Evolutionary conservation across 441 rosid genomes (phyloP).

Genomic region (Croton setiger): DNA sequence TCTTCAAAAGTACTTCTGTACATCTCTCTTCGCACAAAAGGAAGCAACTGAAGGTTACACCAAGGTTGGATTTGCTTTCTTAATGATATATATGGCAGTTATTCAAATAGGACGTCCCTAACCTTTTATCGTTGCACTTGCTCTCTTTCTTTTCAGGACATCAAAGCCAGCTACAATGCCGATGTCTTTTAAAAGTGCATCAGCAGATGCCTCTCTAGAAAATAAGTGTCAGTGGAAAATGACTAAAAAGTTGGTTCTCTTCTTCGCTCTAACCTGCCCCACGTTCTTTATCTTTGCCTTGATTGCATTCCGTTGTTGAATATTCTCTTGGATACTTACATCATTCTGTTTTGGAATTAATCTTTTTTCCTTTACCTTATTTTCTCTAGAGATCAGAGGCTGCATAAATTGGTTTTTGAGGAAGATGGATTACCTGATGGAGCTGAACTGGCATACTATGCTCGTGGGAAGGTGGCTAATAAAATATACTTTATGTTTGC

Average conservation of each 20-base stretch:
- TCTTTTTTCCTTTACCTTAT: constrained; percentile 19
- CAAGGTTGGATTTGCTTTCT: constrained; percentile 24
- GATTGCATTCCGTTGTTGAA: constrained; percentile 19
- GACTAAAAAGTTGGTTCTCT: constrained; percentile 41
- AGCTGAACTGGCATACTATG: constrained; percentile 75
- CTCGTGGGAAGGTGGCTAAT: constrained; percentile 64
- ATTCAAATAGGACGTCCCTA: neutral
- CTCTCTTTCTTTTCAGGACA: constrained; percentile 40
- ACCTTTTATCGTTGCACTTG: constrained; percentile 4
- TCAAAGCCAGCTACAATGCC: constrained; percentile 33
- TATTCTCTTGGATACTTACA: constrained; percentile 7
- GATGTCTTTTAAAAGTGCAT: constrained; percentile 31
- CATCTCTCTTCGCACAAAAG: constrained; percentile 38
- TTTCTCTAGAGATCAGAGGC: constrained; percentile 58
- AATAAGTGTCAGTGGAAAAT: constrained; percentile 51
- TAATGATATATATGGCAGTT: neutral
- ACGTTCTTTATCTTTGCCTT: neutral
- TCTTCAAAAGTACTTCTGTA: constrained; percentile 40
- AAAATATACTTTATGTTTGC: constrained; percentile 20
- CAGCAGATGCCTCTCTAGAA: constrained; percentile 34
- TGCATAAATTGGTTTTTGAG: constrained; percentile 76
- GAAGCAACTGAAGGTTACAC: constrained; percentile 29
- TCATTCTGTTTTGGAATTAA: constrained; percentile 15
- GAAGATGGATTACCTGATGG: constrained; percentile 82
- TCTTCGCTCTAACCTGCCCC: neutral